A percentile compares a stretch with the other conserved stretches of the same genome.
Conservation (phyloP, 441 rosid species). For the Gossypium davidsonii region DNA sequence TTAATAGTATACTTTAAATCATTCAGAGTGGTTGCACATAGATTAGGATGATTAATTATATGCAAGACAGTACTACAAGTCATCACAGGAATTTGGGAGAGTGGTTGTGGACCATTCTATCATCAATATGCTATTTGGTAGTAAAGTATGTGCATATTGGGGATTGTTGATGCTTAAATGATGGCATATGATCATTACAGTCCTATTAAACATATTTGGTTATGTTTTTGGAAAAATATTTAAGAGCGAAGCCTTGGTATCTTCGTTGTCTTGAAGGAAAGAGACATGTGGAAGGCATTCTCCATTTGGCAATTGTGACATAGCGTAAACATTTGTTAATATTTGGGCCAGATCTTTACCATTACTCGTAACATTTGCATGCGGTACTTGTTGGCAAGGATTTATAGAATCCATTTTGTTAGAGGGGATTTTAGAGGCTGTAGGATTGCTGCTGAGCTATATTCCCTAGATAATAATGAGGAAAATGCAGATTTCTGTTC, state of each 20-base stretch:
- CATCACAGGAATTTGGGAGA: conserved; percentile 3
- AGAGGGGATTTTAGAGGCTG: not conserved
- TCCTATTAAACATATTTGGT: not conserved
- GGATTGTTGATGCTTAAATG: not conserved
- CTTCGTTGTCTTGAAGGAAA: not conserved
- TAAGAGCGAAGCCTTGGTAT: not conserved
- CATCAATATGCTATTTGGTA: not conserved
- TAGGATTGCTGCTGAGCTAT: not conserved
- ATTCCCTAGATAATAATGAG: not conserved
- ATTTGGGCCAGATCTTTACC: not conserved
- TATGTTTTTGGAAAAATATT: not conserved
- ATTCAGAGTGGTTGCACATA: not conserved
- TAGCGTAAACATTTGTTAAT: not conserved
- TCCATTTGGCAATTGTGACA: not conserved
- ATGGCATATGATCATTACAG: not conserved
- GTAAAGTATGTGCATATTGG: not conserved
- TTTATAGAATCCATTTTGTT: not conserved
- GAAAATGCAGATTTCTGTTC: not conserved
- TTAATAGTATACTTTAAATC: not conserved
- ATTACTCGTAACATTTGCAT: not conserved
- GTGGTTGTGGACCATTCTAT: not conserved
- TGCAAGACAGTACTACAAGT: not conserved
- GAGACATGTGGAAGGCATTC: not conserved
- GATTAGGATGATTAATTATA: not conserved
- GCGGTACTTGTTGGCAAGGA: not conserved